Base-by-base conservation (phyloP, 352 stramenopile genomes). In the Globisporangium carolinianum region DNA sequence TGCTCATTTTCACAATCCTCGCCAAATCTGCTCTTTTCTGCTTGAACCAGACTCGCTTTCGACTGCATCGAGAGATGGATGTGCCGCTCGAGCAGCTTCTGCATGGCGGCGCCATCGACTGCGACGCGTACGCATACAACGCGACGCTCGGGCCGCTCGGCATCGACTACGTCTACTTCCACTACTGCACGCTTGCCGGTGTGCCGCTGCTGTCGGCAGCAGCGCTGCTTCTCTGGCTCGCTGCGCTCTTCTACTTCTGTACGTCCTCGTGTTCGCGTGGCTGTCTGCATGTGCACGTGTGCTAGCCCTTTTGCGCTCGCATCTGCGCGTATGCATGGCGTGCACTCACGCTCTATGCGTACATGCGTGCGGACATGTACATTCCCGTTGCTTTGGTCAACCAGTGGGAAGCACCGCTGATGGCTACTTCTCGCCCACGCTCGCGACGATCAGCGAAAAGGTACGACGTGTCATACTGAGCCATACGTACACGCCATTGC, bases 381-480 rank as follows among this genome's bases (percentile, higher is more conserved):
- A 41, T n/a, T 3, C n/a, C 14, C 35, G 4, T 51, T 36, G 43
- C 24, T 41, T 41, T 32, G 89, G 39, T 42, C 89, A 85, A 32
- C 24, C 24, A 32, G 76, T 99, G 50, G 96, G 95, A n/a, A 93
- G 77, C 53, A 99, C 97, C 12, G 97, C 97, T 0, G 96, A 99
- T 51, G 95, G 97, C 48, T 99, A 98, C 72, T 99, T 99, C 71
- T 98, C 84, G 0, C 95, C 96, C 0, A 96, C 89, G 14, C 80
- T 99, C 11, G 96, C 97, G 58, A 97, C 86, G 79, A 97, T 99
- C 57, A 98, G 87, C 43, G 75, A 97, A 42, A 94, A 97, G 71
- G 76, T 94, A 48, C 35, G 45, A 11, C 24, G 24, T 32, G 24
- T 32, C 24, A 32, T 32, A 32, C 24, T 32, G 24, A 32, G 24